Percentiles rank a stretch among this genome's conserved stretches.
These are phyloP conservation scores for Fusarium sp. DNA, from an alignment of 2,329 filamentous ascomycete species.

Conservation along the genomic window DNA sequence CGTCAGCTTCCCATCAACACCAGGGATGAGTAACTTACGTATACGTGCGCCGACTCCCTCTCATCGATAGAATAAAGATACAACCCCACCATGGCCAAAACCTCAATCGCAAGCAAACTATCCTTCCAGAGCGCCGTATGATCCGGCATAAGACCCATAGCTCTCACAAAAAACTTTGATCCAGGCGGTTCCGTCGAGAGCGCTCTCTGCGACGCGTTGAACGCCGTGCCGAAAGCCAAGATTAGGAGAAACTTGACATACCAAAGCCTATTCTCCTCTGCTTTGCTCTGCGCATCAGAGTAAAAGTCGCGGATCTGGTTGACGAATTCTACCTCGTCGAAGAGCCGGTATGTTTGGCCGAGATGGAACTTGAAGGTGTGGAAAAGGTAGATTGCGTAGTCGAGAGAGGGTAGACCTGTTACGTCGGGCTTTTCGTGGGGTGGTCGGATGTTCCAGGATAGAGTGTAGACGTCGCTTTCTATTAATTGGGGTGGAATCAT, in stretches of 20 bases:
- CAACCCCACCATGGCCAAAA: constrained; percentile 51
- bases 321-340: constrained; percentile 50
- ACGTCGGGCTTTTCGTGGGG: constrained; percentile 47
- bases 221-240: constrained; percentile 54
- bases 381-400: constrained; percentile 50
- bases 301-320: constrained; percentile 45
- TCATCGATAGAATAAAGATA: constrained; percentile 55
- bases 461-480: constrained; percentile 48
- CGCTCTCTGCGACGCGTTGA: constrained; percentile 29
- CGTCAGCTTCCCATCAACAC: not conserved
- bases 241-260: constrained; percentile 63
- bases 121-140: constrained; percentile 51
- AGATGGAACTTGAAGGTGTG: constrained; percentile 55
- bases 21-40: constrained; percentile 25
- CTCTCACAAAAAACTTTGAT: constrained; percentile 49
- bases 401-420: constrained; percentile 50
- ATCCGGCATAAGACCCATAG: constrained; percentile 54
- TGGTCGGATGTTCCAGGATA: constrained; percentile 38
- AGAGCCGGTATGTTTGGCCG: constrained; percentile 51
- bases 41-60: constrained; percentile 50
- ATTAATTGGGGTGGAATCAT: constrained; percentile 39
- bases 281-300: constrained; percentile 34
- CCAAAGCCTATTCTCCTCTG: constrained; percentile 53
- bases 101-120: constrained; percentile 53
- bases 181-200: constrained; percentile 50